Base-by-base conservation (phyloP, 495 filamentous ascomycete genomes). In the Articulospora tetracladia region DNA sequence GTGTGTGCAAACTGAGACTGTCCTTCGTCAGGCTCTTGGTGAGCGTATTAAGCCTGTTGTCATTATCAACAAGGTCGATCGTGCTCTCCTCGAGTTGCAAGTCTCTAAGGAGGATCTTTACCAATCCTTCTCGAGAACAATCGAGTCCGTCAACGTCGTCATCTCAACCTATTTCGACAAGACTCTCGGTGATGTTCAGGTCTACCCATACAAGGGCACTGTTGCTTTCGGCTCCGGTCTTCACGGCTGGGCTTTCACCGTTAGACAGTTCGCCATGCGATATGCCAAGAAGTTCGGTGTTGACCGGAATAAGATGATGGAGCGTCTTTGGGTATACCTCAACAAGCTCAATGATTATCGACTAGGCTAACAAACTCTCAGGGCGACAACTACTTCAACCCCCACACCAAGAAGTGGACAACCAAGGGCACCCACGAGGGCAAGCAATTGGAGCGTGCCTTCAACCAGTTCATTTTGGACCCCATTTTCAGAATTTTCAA, bases 281-380 rank as follows among this genome's bases (percentile, higher is more conserved):
- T 98, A 98, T 80, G 89, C 94, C 74, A 97, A 97, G 91, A 98
- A 98, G 79, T 98, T 98, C 72, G 94, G 94, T 87, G 95, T 98
- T 70, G 95, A 98, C 84, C 90, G 89, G 77, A 86, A 83, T 78
- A 98, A 98, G 91, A 96, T 98, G 95, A 96, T 98, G 86, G 91
- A 96, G 82, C 92, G 95, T 85, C 89, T 98, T 69, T 98, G 94
- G 94, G 90, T 92, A 79, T 36, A 25, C n/a, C 25, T 25, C 25
- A 22, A 25, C 47, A 50, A 24, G 24, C 10, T 36, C 3, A 28
- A 53, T 17, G 20, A 22, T 6, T 22, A 24, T 39, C 15, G 17
- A 36, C 1, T 13, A 19, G 34, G 87, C 51, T 66, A 53, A 66
- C 49, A 19, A n/a, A 30, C 25, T 27, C 47, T 10, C n/a, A 68